A percentile compares a stretch with the other conserved stretches of the same genome.
Conservation (phyloP, 352 stramenopile genomes). For the Saprolegnia diclina region DNA sequence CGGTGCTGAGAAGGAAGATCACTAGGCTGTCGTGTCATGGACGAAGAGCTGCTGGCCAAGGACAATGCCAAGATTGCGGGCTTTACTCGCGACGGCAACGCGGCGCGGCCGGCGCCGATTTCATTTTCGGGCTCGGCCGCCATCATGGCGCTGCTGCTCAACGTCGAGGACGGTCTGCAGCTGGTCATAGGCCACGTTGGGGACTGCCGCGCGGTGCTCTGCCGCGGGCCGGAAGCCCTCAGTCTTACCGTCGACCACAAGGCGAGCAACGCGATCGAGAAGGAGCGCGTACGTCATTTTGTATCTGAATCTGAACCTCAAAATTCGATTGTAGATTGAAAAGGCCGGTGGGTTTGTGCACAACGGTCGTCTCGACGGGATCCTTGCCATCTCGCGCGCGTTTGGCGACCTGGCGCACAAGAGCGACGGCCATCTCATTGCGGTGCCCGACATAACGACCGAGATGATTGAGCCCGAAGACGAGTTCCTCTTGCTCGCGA, state of each 20-base stretch:
- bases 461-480: constrained; percentile 55
- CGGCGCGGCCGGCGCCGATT: constrained; percentile 60
- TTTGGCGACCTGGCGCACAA: constrained; percentile 89
- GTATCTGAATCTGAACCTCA: neutral
- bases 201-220: constrained; percentile 86
- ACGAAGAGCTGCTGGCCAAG: constrained; percentile 69
- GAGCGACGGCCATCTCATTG: constrained; percentile 77
- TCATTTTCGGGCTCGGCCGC: constrained; percentile 78
- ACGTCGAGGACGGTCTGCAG: constrained; percentile 31
- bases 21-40: constrained; percentile 48
- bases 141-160: constrained; percentile 57
- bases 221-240: constrained; percentile 56
- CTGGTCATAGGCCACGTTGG: constrained; percentile 86
- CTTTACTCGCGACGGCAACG: constrained; percentile 54
- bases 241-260: constrained; percentile 87
- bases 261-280: constrained; percentile 64
- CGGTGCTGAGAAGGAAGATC: neutral
- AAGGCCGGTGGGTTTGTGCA: constrained; percentile 78
- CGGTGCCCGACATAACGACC: constrained; percentile 74
- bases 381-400: constrained; percentile 79
- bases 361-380: constrained; percentile 83
- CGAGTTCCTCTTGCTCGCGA: constrained; percentile 88
- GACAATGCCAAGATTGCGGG: constrained; percentile 63
- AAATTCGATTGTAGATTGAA: constrained; percentile 44
- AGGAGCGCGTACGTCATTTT: constrained; percentile 34